Evolutionary conservation across 225 moss, liverwort and hornwort genomes (phyloP), one percentile per base, ranked within the genome.

Genomic region (Rhytidiadelphus loreus): DNA sequence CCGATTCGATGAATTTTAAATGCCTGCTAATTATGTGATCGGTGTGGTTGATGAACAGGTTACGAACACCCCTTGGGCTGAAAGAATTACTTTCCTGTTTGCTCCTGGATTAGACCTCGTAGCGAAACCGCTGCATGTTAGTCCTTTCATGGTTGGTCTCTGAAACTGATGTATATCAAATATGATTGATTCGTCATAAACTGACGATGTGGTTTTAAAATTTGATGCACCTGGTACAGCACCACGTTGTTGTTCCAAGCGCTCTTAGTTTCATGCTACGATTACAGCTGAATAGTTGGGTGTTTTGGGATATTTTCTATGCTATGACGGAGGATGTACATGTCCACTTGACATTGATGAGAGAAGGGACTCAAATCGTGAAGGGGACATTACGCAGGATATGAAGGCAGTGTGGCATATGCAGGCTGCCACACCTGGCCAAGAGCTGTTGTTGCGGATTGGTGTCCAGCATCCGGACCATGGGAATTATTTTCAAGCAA

Each of bases 51-150:
- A 87, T 43, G 76, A 77, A 79, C 92, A 95, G 95, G 97, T 99
- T 84, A 99, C 97, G 60, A 97, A 99, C 77, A 97, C 96, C 61
- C 97, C 98, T 37, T 97, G 97, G 98, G 97, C 91, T 55, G 98
- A 99, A 86, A 95, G 96, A 84, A 96, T 94, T 62, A 96, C 94
- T 32, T 98, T 98, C 77, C 55, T 94, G 48, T 96, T 96, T 82
- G 92, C 94, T 55, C 94, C 96, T 66, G 90, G 88, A 39, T 80
- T 91, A 35, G 98, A 98, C 83, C 78, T 77, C 13, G 97, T 97
- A 77, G 94, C 96, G 8, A 98, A 98, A 85, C 93, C 94, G 69
- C 93, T 99, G 57, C 96, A 95, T 86, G 98, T 99, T 63, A 96
- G 97, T 87, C 98, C 97, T 81, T 96, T 96, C 89, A 99, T 99